Conservation (phyloP, 257 asterid genomes). For the Haberlea rhodopensis region DNA sequence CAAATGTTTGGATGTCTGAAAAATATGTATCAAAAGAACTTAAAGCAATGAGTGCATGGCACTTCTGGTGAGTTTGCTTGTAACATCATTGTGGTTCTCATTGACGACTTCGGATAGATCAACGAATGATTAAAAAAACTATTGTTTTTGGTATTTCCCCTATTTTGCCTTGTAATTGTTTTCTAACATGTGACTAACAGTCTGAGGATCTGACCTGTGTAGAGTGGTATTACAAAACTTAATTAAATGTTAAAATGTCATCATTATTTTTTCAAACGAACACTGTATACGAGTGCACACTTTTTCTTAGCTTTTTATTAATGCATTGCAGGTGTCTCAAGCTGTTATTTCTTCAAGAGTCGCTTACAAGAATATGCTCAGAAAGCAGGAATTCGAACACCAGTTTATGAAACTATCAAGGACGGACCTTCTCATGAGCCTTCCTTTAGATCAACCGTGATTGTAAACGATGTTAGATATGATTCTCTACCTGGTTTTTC, state of each 20-base stretch:
- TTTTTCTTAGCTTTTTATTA: background rate
- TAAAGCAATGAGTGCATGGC: too few relatives aligned
- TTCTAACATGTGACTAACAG: background rate
- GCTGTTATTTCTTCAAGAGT: conserved; percentile 85
- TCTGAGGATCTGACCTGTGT: background rate
- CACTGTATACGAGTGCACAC: background rate
- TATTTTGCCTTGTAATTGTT: background rate
- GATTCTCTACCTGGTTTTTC: conserved; percentile 90
- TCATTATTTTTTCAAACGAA: conserved; percentile 6
- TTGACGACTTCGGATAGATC: background rate
- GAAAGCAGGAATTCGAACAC: conserved; percentile 70
- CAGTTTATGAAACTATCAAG: conserved; percentile 76
- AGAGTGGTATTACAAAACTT: background rate
- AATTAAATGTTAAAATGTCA: background rate
- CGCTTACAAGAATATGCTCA: conserved; percentile 93
- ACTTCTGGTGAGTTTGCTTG: background rate
- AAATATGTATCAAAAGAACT: too few relatives aligned
- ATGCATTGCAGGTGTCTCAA: conserved; percentile 60
- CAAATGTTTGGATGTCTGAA: too few relatives aligned
- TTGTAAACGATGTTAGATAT: conserved; percentile 54
- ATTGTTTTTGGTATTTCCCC: background rate
- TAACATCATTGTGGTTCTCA: background rate
- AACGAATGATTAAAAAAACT: background rate
- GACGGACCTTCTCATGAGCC: conserved; percentile 97
- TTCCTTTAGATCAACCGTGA: conserved; percentile 73